These are phyloP conservation scores for Phellinidium pouzarii DNA, from an alignment of 1,284 basidiomycete species.

Conservation along the genomic window DNA sequence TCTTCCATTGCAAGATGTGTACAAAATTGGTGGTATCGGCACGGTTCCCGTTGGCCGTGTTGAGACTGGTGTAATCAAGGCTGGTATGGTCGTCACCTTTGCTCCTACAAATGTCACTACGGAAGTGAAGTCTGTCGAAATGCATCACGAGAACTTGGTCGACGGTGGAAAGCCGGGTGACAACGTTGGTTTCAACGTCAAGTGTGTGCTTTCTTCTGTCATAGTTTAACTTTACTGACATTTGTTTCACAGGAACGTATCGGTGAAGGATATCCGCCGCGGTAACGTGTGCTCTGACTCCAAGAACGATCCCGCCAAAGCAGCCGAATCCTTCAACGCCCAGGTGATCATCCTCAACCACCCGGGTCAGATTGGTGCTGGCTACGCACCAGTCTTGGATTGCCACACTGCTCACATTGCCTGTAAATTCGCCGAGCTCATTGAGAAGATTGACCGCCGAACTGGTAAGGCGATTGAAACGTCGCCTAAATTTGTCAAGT, in stretches of 20 bases:
- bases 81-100: constrained; percentile 98
- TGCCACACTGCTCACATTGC: constrained; percentile 99
- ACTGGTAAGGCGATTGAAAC: constrained; percentile 90
- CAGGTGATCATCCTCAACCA: constrained; percentile 99
- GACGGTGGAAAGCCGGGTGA: constrained; percentile 94
- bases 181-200: constrained; percentile 99
- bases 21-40: constrained; percentile 99
- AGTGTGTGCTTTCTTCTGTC: constrained; percentile 53
- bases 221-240: constrained; percentile 19
- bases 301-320: constrained; percentile 99
- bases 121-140: constrained; percentile 99
- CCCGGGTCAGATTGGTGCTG: constrained; percentile 99
- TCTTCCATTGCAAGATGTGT: constrained; percentile 99
- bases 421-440: constrained; percentile 97
- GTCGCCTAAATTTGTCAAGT: constrained; percentile 95
- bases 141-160: constrained; percentile 99
- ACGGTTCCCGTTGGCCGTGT: constrained; percentile 99
- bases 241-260: constrained; percentile 82
- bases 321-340: constrained; percentile 98
- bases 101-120: constrained; percentile 98
- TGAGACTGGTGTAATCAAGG: constrained; percentile 99
- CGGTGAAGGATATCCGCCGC: constrained; percentile 99
- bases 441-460: constrained; percentile 99
- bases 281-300: constrained; percentile 99
- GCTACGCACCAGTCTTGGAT: constrained; percentile 97